A percentile compares a stretch with the other conserved stretches of the same genome.
Evolutionary conservation across 1,284 basidiomycete species (phyloP).

Genomic region (Papiliotrema nemorosa): DNA sequence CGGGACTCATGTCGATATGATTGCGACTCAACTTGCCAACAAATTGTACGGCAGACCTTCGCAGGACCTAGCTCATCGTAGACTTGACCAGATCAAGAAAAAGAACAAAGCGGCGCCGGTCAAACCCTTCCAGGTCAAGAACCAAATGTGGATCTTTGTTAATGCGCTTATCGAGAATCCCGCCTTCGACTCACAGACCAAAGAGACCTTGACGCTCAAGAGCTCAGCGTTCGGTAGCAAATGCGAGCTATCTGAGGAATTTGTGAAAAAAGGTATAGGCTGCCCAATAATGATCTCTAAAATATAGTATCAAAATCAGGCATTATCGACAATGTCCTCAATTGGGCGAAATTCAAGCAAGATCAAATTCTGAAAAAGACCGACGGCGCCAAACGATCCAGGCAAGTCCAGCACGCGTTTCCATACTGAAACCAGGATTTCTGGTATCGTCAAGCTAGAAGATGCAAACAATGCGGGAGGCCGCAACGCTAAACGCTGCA

Average conservation of each 20-base stretch:
- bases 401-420: conserved; percentile 53
- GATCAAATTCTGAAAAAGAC: conserved; percentile 95
- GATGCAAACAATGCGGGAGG: conserved; percentile 98
- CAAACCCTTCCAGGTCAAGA: conserved; percentile 90
- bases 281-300: not conserved
- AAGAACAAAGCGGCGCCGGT: conserved; percentile 95
- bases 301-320: conserved; percentile 78
- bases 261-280: conserved; percentile 86
- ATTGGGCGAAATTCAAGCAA: conserved; percentile 95
- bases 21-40: conserved; percentile 88
- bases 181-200: conserved; percentile 98
- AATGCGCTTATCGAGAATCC: conserved; percentile 97
- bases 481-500: conserved; percentile 74
- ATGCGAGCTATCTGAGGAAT: conserved; percentile 86
- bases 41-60: conserved; percentile 51
- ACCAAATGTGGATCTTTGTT: conserved; percentile 98
- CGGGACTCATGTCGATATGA: conserved; percentile 85
- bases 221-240: conserved; percentile 84
- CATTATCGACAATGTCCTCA: conserved; percentile 88
- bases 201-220: conserved; percentile 89
- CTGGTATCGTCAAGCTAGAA: conserved; percentile 88
- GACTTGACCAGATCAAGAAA: conserved; percentile 76
- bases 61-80: conserved; percentile 14
- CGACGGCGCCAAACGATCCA: conserved; percentile 87
- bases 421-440: conserved; percentile 57